These are phyloP conservation scores for Trichocladium uniseriatum DNA, from an alignment of 495 filamentous ascomycete genomes.

Conservation along the genomic window DNA sequence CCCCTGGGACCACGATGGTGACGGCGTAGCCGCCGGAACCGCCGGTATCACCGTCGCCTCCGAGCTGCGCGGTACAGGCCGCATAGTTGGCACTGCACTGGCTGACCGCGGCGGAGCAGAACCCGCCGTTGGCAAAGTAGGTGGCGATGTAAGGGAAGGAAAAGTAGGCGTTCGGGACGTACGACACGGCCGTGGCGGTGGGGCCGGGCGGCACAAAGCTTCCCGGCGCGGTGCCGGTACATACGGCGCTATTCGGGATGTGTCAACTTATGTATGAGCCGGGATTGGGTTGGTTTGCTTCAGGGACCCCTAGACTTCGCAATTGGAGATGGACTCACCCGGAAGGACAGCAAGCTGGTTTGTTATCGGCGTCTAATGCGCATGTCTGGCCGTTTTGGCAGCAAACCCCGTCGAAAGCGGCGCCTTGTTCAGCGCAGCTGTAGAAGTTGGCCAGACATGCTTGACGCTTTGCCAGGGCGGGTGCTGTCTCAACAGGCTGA, in stretches of 20 bases:
- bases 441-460: slow-evolving; percentile 32
- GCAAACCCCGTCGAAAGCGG: slow-evolving; percentile 33
- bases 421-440: slow-evolving; percentile 34
- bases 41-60: slow-evolving; percentile 38
- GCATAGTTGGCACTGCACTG: slow-evolving; percentile 56
- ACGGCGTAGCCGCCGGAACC: slow-evolving; percentile 48
- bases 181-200: slow-evolving; percentile 30
- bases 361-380: slow-evolving; percentile 31
- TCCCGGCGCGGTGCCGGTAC: slow-evolving; percentile 38
- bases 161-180: slow-evolving; percentile 48
- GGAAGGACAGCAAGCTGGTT: slow-evolving; percentile 39
- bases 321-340: slow-evolving; percentile 23
- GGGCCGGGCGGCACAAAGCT: slow-evolving; percentile 39
- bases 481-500: slow-evolving; percentile 23
- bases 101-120: slow-evolving; percentile 57
- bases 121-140: slow-evolving; percentile 50
- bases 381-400: slow-evolving; percentile 38
- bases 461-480: slow-evolving; percentile 17
- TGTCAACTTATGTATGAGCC: no score
- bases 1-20: slow-evolving; percentile 52
- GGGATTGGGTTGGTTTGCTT: no score
- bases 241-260: slow-evolving; percentile 35
- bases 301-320: no score
- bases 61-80: slow-evolving; percentile 52
- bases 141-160: slow-evolving; percentile 61